Evolutionary conservation across 192 early-diverging fungal genomes (phyloP).

Genomic region (Gaertneriomyces semiglobifer): DNA sequence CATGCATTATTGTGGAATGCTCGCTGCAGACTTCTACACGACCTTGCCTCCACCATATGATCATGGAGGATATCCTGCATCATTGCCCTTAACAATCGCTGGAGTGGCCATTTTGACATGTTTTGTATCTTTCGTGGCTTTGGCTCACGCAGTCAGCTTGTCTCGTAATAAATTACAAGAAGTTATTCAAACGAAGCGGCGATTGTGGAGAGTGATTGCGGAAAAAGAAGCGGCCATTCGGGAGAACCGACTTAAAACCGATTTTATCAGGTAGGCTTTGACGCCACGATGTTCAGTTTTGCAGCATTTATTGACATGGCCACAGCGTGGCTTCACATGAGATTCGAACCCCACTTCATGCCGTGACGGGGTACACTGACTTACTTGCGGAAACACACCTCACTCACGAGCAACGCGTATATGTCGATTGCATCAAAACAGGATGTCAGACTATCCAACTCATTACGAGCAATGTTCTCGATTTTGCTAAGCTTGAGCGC

Average conservation of each 20-base stretch:
- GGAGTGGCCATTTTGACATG: slow-evolving; percentile 1
- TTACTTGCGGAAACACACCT: slow-evolving; percentile 9
- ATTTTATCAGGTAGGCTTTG: neutral
- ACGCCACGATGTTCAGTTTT: too few relatives aligned
- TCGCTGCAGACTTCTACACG: slow-evolving; percentile 11
- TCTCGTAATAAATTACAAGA: slow-evolving; percentile 13
- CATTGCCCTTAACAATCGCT: slow-evolving; percentile 1
- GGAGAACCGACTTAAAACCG: slow-evolving; percentile 3
- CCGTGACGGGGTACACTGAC: slow-evolving; percentile 18
- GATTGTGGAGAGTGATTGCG: slow-evolving; percentile 18
- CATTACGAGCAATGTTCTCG: slow-evolving; percentile 20
- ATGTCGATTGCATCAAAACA: slow-evolving; percentile 7
- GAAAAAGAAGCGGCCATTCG: slow-evolving; percentile 19
- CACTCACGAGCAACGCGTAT: slow-evolving; percentile 3
- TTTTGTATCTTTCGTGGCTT: slow-evolving; percentile 7
- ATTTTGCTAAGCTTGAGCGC: slow-evolving; percentile 23
- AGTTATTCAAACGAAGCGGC: slow-evolving; percentile 13
- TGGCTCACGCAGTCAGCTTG: slow-evolving; percentile 9
- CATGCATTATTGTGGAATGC: neutral
- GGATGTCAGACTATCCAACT: slow-evolving; percentile 21
- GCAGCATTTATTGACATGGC: too few relatives aligned
- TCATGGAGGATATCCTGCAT: slow-evolving; percentile 8
- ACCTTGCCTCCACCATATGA: slow-evolving; percentile 7
- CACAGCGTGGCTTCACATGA: neutral
- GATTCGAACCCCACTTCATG: slow-evolving; percentile 5